phyloP scores from a whole-genome alignment of 2,329 filamentous ascomycete genomes.

The Ilyonectria destructans region DNA sequence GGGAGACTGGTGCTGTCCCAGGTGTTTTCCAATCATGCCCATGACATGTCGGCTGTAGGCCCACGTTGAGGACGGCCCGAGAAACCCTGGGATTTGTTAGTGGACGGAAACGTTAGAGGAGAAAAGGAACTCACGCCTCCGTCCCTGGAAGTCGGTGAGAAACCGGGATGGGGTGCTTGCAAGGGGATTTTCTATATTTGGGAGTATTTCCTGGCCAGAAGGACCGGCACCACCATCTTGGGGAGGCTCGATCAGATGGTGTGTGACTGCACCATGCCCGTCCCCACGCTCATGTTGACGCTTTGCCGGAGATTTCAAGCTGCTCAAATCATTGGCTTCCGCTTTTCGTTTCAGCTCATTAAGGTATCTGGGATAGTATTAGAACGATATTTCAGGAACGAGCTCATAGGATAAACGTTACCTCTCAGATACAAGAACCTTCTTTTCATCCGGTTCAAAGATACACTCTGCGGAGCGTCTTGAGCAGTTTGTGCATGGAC shows the following conservation, averaged over 20 bases:
- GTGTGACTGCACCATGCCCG: too few relatives aligned
- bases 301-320: not conserved
- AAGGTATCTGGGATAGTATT: constrained; percentile 2
- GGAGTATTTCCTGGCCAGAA: not conserved
- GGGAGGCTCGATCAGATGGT: too few relatives aligned
- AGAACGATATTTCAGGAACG: too few relatives aligned
- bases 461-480: constrained; percentile 21
- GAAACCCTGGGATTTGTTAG: constrained; percentile 8
- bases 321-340: not conserved
- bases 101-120: too few relatives aligned
- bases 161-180: constrained; percentile 12
- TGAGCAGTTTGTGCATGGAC: constrained; percentile 21
- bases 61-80: constrained; percentile 32
- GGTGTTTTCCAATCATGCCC: constrained; percentile 19
- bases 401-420: not conserved
- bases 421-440: constrained; percentile 22
- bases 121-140: not conserved
- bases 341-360: constrained; percentile 28
- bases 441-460: constrained; percentile 22
- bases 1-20: constrained; percentile 14
- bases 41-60: constrained; percentile 32
- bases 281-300: not conserved
- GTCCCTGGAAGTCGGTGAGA: constrained; percentile 12
- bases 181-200: constrained; percentile 14
- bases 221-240: too few relatives aligned